Evolutionary conservation across 306 rosid genomes (phyloP).

Genomic region (Phaseolus lunatus): DNA sequence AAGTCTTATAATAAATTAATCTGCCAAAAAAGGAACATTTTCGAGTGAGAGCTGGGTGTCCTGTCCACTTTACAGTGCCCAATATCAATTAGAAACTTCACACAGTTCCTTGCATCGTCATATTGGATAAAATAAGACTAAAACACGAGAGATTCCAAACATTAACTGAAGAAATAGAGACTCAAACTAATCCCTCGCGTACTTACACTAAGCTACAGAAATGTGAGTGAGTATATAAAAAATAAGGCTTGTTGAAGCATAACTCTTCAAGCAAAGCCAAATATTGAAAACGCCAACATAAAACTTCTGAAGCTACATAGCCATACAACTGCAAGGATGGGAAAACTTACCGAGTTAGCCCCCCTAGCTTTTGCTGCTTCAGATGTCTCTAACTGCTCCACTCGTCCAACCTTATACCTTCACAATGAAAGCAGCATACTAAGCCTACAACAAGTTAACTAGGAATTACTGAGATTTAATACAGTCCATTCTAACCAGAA

Average conservation of each 20-base stretch:
- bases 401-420: conserved; percentile 95
- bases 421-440: conserved; percentile 45
- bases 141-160: conserved; percentile 20
- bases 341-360: conserved; percentile 78
- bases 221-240: neutral
- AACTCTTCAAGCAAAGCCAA: conserved; percentile 29
- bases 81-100: conserved; percentile 30
- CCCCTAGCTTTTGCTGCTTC: conserved; percentile 85
- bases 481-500: conserved; percentile 14
- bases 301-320: conserved; percentile 33
- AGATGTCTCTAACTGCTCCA: conserved; percentile 94
- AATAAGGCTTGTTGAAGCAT: neutral
- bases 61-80: conserved; percentile 10
- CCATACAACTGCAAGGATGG: conserved; percentile 28
- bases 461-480: conserved; percentile 28
- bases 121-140: conserved; percentile 17
- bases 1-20: conserved; percentile 23
- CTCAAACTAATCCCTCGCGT: conserved; percentile 5
- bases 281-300: neutral
- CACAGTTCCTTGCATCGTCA: neutral
- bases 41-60: conserved; percentile 31
- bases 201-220: conserved; percentile 20
- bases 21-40: conserved; percentile 24
- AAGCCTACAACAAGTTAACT: conserved; percentile 21
- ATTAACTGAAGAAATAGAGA: conserved; percentile 33